Evolutionary conservation across 1,284 basidiomycete species (phyloP), one percentile per base, ranked within the genome.

Genomic region (Porogramme epimiltina): DNA sequence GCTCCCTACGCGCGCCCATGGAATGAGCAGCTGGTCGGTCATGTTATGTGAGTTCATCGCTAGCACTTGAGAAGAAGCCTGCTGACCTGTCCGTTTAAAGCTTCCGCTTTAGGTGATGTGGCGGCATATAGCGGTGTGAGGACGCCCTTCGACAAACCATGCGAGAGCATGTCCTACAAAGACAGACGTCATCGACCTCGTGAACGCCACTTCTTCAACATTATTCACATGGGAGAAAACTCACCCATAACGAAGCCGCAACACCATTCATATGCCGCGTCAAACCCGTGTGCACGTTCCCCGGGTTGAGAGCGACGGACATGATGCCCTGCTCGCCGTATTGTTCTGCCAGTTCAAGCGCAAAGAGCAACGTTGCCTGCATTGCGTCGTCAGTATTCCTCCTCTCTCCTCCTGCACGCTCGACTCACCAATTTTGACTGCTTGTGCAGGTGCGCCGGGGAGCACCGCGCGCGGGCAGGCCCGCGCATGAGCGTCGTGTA

Each of bases 241-340:
- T 11, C 15, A 53, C 56, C 48, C 24, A 51, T 8, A 52, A 6
- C 1, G 45, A 37, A 1, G 51, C 41, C 0, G 28, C 23, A 19
- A 58, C 44, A n/a, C 38, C 33, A 13, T 13, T 13, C 4, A 31
- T 22, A 24, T 79, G 61, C 9, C 78, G 72, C 25, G 65, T 60
- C n/a, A 85, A 60, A 16, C 79, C 75, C 0, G 77, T 73, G 23
- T 71, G 64, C 38, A 81, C 51, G 47, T 73, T 76, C 13, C 52
- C 52, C 50, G 62, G 58, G 50, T 84, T 75, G 1, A 80, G 55
- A 0, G 78, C 73, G 1, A 67, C 72, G 0, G 77, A 80, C 3
- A 83, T 71, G 18, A 85, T 72, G 8, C 78, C 79, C 49, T 81
- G 65, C 18, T 75, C 73, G 0, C 70, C 76, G 55, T 83, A 81